These are phyloP conservation scores for Calonectria hawksworthii DNA, from an alignment of 2,329 filamentous ascomycete genomes.

Conservation along the genomic window DNA sequence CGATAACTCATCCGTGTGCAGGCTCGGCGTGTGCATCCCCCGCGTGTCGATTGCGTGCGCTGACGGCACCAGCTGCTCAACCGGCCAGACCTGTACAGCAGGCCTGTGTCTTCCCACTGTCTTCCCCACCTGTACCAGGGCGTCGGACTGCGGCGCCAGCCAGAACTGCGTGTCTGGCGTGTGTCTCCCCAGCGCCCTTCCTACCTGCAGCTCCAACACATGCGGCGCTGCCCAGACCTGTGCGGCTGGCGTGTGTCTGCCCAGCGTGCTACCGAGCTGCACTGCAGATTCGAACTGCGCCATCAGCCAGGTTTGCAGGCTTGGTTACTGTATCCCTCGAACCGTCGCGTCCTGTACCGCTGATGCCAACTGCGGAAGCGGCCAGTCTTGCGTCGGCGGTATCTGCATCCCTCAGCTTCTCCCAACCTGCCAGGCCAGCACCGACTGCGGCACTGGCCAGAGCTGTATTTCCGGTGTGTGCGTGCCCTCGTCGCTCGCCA, in stretches of 20 bases:
- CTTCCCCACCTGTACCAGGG: constrained; percentile 18
- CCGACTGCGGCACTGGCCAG: constrained; percentile 1
- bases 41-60: background rate
- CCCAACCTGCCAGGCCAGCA: background rate
- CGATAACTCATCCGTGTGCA: constrained; percentile 18
- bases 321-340: constrained; percentile 21
- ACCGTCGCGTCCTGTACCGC: background rate
- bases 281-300: constrained; percentile 5
- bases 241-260: constrained; percentile 8
- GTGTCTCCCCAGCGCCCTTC: constrained; percentile 13
- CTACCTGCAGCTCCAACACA: background rate
- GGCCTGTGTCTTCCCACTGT: constrained; percentile 17
- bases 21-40: constrained; percentile 22
- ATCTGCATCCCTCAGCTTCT: constrained; percentile 21
- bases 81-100: constrained; percentile 12
- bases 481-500: background rate
- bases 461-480: constrained; percentile 14
- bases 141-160: constrained; percentile 14
- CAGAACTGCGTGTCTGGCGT: constrained; percentile 15
- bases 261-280: constrained; percentile 11
- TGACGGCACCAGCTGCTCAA: background rate
- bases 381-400: constrained; percentile 18
- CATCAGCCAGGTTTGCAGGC: constrained; percentile 9
- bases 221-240: constrained; percentile 12
- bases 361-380: background rate